Conservation (phyloP, 1,284 basidiomycete genomes). For the Cryptococcus maquisensis region DNA sequence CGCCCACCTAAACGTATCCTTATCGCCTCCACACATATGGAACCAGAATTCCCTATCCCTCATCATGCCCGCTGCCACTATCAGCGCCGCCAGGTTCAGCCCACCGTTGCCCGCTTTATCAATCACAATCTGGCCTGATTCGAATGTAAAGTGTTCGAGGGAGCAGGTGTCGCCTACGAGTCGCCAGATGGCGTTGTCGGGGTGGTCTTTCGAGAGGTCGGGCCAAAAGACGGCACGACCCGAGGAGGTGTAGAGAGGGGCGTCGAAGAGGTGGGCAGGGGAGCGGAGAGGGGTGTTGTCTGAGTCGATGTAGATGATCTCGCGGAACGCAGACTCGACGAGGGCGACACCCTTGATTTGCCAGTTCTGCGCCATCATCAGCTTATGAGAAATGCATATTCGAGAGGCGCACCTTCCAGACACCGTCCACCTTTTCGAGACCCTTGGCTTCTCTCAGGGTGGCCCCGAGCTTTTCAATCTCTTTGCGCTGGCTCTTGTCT, state of each 20-base stretch:
- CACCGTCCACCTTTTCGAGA: conserved; percentile 28
- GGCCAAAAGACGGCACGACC: conserved; percentile 53
- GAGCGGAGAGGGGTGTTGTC: conserved; percentile 51
- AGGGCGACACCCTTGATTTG: conserved; percentile 52
- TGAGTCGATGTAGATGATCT: conserved; percentile 46
- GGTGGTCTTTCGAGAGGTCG: conserved; percentile 51
- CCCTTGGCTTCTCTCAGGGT: conserved; percentile 32
- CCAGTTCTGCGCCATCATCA: conserved; percentile 44
- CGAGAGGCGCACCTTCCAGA: conserved; percentile 34
- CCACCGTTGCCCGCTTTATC: conserved; percentile 52
- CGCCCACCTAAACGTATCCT: conserved; percentile 52
- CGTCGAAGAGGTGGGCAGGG: conserved; percentile 48
- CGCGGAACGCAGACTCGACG: conserved; percentile 48
- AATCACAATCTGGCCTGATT: conserved; percentile 51
- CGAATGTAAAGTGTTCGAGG: conserved; percentile 43
- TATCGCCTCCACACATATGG: conserved; percentile 49
- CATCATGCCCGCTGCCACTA: conserved; percentile 44
- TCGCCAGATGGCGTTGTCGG: conserved; percentile 53
- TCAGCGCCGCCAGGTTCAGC: conserved; percentile 51
- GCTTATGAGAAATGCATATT: conserved; percentile 6
- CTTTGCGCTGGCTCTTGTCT: conserved; percentile 25
- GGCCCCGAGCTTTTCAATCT: conserved; percentile 44
- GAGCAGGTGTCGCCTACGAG: conserved; percentile 49
- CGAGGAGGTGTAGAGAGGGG: conserved; percentile 38
- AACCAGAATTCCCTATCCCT: conserved; percentile 50